These are phyloP conservation scores for Clonostachys chloroleuca DNA, from an alignment of 2,329 filamentous ascomycete genomes.

Conservation along the genomic window DNA sequence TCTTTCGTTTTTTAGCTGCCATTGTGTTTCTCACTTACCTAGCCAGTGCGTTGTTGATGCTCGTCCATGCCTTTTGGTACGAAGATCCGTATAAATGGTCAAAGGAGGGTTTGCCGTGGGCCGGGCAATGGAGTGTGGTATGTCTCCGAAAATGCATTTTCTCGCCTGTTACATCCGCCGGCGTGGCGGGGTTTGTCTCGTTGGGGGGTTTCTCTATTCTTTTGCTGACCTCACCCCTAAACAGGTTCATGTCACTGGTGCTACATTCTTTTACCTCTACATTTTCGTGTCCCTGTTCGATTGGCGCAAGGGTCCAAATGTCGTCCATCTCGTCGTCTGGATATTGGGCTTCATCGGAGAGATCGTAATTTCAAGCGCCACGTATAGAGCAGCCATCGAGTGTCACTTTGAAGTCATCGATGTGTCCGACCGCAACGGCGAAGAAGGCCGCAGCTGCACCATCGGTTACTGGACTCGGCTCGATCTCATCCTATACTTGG, in stretches of 20 bases:
- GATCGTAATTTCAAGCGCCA: slow-evolving; percentile 63
- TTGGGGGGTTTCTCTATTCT: no score
- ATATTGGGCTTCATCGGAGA: slow-evolving; percentile 68
- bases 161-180: background rate
- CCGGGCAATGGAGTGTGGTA: slow-evolving; percentile 73
- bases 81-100: slow-evolving; percentile 31
- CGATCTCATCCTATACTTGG: slow-evolving; percentile 61
- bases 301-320: slow-evolving; percentile 73
- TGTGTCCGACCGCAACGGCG: slow-evolving; percentile 4
- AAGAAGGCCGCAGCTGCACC: slow-evolving; percentile 15
- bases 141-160: slow-evolving; percentile 20
- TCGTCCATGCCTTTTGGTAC: slow-evolving; percentile 63
- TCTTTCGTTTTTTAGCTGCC: slow-evolving; percentile 73
- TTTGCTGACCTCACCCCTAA: slow-evolving; percentile 3
- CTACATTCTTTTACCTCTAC: slow-evolving; percentile 83
- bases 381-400: slow-evolving; percentile 63
- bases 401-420: slow-evolving; percentile 46
- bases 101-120: slow-evolving; percentile 57
- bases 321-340: slow-evolving; percentile 80
- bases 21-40: slow-evolving; percentile 72
- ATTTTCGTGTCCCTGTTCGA: slow-evolving; percentile 85
- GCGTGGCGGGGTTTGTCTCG: no score
- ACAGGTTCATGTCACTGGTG: slow-evolving; percentile 80
- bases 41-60: slow-evolving; percentile 68
- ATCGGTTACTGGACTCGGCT: slow-evolving; percentile 36